A percentile compares a stretch with the other conserved stretches of the same genome.
phyloP scores from a whole-genome alignment of 495 filamentous ascomycete species.

The Hypomontagnella monticulosa region DNA sequence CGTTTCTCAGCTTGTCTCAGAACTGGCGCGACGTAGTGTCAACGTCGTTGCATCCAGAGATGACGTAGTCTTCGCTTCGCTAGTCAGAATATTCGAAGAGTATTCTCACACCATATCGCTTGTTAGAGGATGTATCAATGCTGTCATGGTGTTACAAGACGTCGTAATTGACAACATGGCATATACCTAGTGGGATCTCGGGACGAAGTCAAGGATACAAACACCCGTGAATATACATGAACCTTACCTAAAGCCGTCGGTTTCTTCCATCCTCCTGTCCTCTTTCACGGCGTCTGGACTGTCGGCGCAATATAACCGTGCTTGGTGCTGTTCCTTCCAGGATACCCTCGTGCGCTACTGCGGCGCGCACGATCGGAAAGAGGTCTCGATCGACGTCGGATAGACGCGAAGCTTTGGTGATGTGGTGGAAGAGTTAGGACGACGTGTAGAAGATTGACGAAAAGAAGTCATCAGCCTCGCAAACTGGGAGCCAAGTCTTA shows the following conservation, averaged over 20 bases:
- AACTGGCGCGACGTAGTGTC: constrained; percentile 39
- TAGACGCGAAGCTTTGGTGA: constrained; percentile 51
- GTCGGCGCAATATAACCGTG: constrained; percentile 65
- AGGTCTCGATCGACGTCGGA: constrained; percentile 60
- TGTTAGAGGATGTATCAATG: constrained; percentile 63
- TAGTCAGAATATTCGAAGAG: constrained; percentile 32
- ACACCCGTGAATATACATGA: constrained; percentile 60
- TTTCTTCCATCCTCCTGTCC: constrained; percentile 67
- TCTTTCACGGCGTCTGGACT: constrained; percentile 64
- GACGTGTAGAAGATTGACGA: constrained; percentile 44
- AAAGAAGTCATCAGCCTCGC: constrained; percentile 23
- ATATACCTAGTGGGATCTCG: constrained; percentile 50
- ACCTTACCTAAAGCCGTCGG: constrained; percentile 54
- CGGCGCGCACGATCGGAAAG: constrained; percentile 45
- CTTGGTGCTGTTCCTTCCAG: constrained; percentile 67
- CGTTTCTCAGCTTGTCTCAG: constrained; percentile 33
- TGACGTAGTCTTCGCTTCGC: constrained; percentile 48
- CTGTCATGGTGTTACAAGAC: constrained; percentile 62
- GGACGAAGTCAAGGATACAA: constrained; percentile 56
- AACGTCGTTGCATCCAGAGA: constrained; percentile 47
- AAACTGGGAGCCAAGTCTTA: constrained; percentile 39
- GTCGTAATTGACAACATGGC: constrained; percentile 60
- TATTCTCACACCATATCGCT: constrained; percentile 52
- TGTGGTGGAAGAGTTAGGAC: constrained; percentile 33
- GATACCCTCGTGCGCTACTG: constrained; percentile 58